phyloP scores from a whole-genome alignment of 1,284 basidiomycete genomes.

The Leccinum fuscescens region DNA sequence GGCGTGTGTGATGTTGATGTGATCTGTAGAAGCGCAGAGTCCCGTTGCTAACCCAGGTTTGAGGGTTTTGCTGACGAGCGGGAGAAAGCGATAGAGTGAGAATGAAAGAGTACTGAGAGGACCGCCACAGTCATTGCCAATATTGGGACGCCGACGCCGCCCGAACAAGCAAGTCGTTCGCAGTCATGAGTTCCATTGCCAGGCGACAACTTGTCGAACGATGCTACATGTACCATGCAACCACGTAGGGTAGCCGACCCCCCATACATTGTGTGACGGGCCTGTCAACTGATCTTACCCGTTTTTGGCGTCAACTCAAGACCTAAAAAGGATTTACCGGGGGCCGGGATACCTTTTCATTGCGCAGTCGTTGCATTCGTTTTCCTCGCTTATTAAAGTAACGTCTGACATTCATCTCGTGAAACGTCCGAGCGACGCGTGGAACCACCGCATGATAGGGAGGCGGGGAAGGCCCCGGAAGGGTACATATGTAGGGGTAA shows the following conservation, averaged over 20 bases:
- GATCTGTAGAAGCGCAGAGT: background rate
- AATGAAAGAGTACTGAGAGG: background rate
- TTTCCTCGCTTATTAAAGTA: background rate
- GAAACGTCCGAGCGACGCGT: constrained; percentile 26
- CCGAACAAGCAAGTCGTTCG: constrained; percentile 12
- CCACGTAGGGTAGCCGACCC: constrained; percentile 5
- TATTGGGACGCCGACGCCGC: background rate
- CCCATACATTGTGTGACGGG: background rate
- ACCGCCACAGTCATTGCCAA: background rate
- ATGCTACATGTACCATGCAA: background rate
- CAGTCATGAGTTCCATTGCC: no score
- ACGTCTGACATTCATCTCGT: background rate
- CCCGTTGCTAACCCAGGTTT: background rate
- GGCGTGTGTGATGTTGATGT: background rate
- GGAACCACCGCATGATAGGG: constrained; percentile 5
- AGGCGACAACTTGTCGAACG: background rate
- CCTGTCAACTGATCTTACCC: background rate
- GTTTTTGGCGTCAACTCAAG: constrained; percentile 1
- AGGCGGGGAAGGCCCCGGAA: background rate
- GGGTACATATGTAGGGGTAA: background rate
- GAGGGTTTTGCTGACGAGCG: background rate
- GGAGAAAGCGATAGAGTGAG: background rate
- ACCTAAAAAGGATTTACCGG: constrained; percentile 18
- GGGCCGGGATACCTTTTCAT: background rate
- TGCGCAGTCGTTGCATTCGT: background rate